These are phyloP conservation scores for Phalaenopsis equestris DNA, from an alignment of 106 monocot species.

Conservation along the genomic window DNA sequence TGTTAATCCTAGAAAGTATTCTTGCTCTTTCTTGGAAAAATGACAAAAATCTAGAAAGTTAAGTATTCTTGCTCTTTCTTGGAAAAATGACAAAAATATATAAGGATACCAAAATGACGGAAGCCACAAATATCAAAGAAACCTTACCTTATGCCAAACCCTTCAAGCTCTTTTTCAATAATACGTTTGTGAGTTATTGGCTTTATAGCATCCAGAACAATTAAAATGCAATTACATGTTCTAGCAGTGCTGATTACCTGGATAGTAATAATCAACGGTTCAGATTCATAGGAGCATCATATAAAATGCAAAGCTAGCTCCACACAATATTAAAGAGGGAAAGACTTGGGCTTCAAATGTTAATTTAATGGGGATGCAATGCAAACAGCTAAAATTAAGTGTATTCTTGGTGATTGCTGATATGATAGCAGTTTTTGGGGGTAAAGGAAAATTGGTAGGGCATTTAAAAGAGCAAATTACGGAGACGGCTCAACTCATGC, in stretches of 20 bases:
- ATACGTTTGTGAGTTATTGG: constrained; percentile 98
- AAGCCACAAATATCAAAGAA: not conserved
- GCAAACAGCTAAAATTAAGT: no score
- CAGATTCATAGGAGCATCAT: not conserved
- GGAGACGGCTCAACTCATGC: not conserved
- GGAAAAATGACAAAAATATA: not conserved
- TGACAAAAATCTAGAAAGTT: not conserved
- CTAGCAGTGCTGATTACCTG: constrained; percentile 98
- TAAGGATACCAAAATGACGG: not conserved
- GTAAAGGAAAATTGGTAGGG: not conserved
- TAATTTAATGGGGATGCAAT: no score
- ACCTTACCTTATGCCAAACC: constrained; percentile 93
- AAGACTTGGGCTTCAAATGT: no score
- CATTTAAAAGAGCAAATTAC: not conserved
- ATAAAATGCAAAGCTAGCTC: not conserved
- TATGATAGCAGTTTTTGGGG: not conserved
- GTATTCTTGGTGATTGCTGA: not conserved
- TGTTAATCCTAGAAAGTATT: not conserved
- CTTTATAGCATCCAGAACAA: constrained; percentile 98
- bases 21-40: not conserved
- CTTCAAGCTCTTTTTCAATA: constrained; percentile 97
- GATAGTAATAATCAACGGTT: constrained; percentile 9
- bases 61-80: not conserved
- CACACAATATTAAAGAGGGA: not conserved
- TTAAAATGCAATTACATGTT: constrained; percentile 94